Evolutionary conservation across 257 asterid species (phyloP), one percentile per base, ranked within the genome.

Genomic region (Leptodermis oblonga): DNA sequence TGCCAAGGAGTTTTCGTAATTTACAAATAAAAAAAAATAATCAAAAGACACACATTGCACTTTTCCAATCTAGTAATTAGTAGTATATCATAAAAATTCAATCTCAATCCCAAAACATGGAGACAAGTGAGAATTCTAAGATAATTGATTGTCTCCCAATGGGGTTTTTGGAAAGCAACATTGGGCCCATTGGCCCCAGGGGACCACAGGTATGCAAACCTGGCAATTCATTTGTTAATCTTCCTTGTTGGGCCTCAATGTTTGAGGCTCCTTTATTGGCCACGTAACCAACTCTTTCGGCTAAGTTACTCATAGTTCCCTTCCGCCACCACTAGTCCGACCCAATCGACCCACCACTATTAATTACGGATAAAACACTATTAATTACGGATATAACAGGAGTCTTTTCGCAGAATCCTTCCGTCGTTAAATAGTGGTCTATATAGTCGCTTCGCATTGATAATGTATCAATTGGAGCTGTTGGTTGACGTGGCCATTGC

Each of bases 71-170:
- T 54, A 22, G 11, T 54, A 31, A 54, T 54, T 25, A 54, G n/a
- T 54, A 22, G 33, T 22, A 54, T 25, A 54, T 6, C 3, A 54
- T 23, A 18, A 62, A 59, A 31, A 23, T 41, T 53, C 49, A 49
- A 55, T 30, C 36, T 34, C 22, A 72, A 75, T 33, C 58, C 70
- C 74, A 66, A 74, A 77, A 55, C 77, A 69, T 53, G 73, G 70
- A 34, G 80, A 79, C 86, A 79, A 63, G 11, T 30, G 61, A 73
- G 59, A 34, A 69, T 73, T 33, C 46, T 39, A 45, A 31, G 65
- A 73, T 68, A 74, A 63, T 67, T 49, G 41, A 34, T 5, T 78
- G 83, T 81, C 76, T 72, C 81, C 86, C 75, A 65, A 36, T 66
- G 48, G 71, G 67, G 67, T 63, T 73, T n/a, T 39, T 9, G 17